Evolutionary conservation across 306 rosid genomes (phyloP), one percentile per base, ranked within the genome.

Genomic region (Pterocarpus macrocarpus): DNA sequence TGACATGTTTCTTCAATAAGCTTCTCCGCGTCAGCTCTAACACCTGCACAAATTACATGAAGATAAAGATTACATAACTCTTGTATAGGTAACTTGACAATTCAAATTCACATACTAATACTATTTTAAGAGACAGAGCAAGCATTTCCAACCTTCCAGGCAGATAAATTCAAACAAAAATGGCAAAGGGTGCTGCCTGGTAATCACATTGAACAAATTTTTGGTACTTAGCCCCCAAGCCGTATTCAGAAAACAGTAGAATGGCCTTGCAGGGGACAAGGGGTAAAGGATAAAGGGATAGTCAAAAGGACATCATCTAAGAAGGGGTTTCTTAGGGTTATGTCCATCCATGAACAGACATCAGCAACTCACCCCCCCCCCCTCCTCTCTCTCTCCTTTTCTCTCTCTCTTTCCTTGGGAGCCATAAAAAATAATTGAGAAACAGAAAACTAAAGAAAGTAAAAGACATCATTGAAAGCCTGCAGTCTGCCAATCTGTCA

Each of bases 11-110:
- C 88, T 78, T 74, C 81, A 68, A 91, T 90, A 41, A 11, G 85
- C 28, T 69, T 87, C 89, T 89, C 98, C 1, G 77, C 91, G 28
- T 85, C 87, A 68, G 73, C 88, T 86, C 93, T 89, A 86, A 88
- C 84, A 83, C 99, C 99, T 95, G 92, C 87, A 79, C 32, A 55
- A 73, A 39, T 81, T 77, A 80, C 69, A 70, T 38, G 59, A 35
- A 17, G 61, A 68, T 56, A 61, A 80, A 8, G 82, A 55, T 69
- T 59, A 50, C 52, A 69, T 39, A 65, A 73, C 41, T 73, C 53
- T 57, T 61, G n/a, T 52, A 41, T 43, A 73, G 66, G 66, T 53
- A 68, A 64, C 64, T 3, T 30, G 34, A 41, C 58, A 50, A 44
- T 59, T 61, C 45, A 43, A 52, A 59, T 69, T 71, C 58, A 38